phyloP scores from a whole-genome alignment of 768 basidiomycete genomes.

The Heimioporus sp. region DNA sequence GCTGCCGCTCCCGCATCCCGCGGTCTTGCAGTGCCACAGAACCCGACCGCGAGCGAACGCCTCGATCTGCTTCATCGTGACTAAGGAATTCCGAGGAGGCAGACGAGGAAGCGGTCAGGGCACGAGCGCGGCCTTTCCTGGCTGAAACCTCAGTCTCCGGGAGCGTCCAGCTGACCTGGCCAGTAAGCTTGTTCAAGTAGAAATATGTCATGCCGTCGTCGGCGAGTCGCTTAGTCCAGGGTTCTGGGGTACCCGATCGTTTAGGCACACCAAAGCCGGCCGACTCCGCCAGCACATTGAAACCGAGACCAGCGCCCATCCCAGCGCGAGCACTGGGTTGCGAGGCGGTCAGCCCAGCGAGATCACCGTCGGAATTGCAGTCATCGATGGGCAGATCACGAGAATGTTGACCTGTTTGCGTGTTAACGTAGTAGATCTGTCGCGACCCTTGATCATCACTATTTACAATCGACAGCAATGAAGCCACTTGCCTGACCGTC shows the following conservation, averaged over 20 bases:
- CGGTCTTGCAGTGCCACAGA: conserved; percentile 33
- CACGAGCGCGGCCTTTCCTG: conserved; percentile 33
- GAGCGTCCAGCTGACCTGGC: conserved; percentile 64
- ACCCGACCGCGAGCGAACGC: conserved; percentile 31
- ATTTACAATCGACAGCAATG: background rate
- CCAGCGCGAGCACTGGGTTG: conserved; percentile 57
- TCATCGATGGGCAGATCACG: conserved; percentile 83
- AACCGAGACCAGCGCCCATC: conserved; percentile 50
- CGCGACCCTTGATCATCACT: background rate
- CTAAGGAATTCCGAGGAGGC: conserved; percentile 29
- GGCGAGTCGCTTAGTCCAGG: conserved; percentile 79
- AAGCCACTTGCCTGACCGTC: conserved; percentile 71
- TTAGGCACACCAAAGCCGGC: conserved; percentile 63
- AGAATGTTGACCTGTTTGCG: conserved; percentile 78
- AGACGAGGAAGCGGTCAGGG: conserved; percentile 33
- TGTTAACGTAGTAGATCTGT: conserved; percentile 95
- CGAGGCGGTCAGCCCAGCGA: conserved; percentile 53
- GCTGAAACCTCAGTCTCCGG: conserved; percentile 43
- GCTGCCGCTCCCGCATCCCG: conserved; percentile 25
- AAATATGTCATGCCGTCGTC: conserved; percentile 83
- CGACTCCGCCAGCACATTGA: conserved; percentile 36
- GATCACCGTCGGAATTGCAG: conserved; percentile 60
- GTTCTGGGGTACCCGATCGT: conserved; percentile 65
- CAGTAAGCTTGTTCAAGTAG: conserved; percentile 71
- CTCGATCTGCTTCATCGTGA: conserved; percentile 22